Conservation (phyloP, 148 eudicot species). For the Rheum nobile region DNA sequence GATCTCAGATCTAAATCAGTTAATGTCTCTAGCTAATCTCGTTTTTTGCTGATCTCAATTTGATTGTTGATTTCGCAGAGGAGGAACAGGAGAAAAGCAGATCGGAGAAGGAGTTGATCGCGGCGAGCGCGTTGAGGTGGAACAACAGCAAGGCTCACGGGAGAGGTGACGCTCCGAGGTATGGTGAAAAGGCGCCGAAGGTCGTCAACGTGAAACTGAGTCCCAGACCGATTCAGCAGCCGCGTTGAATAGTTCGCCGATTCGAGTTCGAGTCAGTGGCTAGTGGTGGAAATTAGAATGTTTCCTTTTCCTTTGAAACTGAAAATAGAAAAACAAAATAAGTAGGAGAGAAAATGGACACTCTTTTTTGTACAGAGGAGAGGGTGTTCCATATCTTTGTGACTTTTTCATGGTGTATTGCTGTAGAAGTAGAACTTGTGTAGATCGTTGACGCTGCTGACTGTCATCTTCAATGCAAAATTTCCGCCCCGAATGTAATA, state of each 20-base stretch:
- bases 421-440: neutral
- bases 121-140: slow-evolving; percentile 46
- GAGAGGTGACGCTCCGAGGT: slow-evolving; percentile 10
- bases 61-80: slow-evolving; percentile 12
- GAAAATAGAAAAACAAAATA: neutral
- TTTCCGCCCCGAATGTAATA: neutral
- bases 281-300: neutral
- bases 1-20: neutral
- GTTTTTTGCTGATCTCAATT: neutral
- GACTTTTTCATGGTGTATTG: neutral
- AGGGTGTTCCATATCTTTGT: neutral
- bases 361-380: slow-evolving; percentile 2
- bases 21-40: neutral
- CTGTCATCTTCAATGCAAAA: neutral
- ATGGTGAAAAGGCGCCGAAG: slow-evolving; percentile 60
- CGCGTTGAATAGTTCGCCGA: slow-evolving; percentile 31
- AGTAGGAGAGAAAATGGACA: neutral
- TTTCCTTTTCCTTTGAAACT: neutral
- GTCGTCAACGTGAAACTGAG: slow-evolving; percentile 43
- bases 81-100: slow-evolving; percentile 18
- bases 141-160: slow-evolving; percentile 12
- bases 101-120: slow-evolving; percentile 33
- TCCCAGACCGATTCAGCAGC: slow-evolving; percentile 82
- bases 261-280: neutral
- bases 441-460: slow-evolving; percentile 2